Evolutionary conservation across 1,284 basidiomycete genomes (phyloP), one percentile per base, ranked within the genome.

Genomic region (Clitocybe nebularis): DNA sequence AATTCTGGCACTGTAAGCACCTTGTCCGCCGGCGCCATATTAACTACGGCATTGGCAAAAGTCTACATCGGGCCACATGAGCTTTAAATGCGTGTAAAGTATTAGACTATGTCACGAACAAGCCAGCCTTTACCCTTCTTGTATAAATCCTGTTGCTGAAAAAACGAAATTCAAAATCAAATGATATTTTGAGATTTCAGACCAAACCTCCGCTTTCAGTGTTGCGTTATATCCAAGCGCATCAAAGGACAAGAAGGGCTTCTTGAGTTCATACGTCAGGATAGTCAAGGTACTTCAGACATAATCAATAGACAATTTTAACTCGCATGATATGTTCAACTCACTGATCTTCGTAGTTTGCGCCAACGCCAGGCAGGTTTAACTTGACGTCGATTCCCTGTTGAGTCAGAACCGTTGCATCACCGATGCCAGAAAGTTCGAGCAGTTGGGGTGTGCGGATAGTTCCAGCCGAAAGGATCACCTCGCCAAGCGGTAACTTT

Each of bases 401-500:
- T 14, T 49, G 45, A 5, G 33, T 19, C 13, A 61, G 40, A 11
- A 61, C 41, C 11, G 39, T 32, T 25, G 44, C 36, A 29, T 57
- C 49, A 14, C 64, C 64, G 13, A 67, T 60, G 0, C 64, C 63
- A 4, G 63, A 66, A 2, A 65, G 51, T 39, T 66, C 62, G 11
- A 67, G 51, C 4, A 67, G 47, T 41, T 64, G 61, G 6, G 64
- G 62, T 3, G 58, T 60, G 16, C 59, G 58, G 36, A 67, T 44
- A 6, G 57, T 48, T 10, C 62, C 62, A 30, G 60, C 62, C 16
- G 57, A 56, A 5, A 63, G 30, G 28, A 62, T 54, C 11, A 63
- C 58, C 39, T 62, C 60, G 16, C 60, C 59, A n/a, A 14, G 34
- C 23, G 19, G 13, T 9, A 26, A 14, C 1, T 44, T 45, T 16